Percentiles rank a stretch among this genome's conserved stretches.
Conservation (phyloP, 176 grass and related monocot species). For the Rhynchospora breviuscula region DNA sequence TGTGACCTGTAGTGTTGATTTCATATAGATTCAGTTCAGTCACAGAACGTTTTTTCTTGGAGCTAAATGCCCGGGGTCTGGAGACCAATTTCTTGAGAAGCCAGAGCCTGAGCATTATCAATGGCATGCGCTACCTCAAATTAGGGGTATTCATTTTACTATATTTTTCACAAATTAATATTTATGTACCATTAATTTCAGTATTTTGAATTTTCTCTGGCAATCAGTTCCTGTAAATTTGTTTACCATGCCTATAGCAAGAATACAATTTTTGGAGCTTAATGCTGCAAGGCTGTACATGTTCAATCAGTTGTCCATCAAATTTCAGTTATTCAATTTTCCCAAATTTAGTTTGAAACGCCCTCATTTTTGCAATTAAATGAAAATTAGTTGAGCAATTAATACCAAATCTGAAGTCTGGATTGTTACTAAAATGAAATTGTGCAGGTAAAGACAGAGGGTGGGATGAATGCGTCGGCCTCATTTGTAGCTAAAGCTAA, state of each 20-base stretch:
- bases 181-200: constrained; percentile 1
- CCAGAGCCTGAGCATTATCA: constrained; percentile 92
- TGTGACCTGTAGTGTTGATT: constrained; percentile 24
- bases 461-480: constrained; percentile 82
- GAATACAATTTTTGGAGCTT: not conserved
- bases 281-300: not conserved
- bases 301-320: not conserved
- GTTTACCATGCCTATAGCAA: not conserved
- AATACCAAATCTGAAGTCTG: not conserved
- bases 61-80: constrained; percentile 72
- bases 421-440: not conserved
- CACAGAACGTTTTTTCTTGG: constrained; percentile 93
- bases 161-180: not conserved
- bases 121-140: constrained; percentile 99
- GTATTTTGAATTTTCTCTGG: not conserved
- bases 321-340: not conserved
- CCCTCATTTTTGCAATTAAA: not conserved
- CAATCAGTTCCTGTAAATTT: not conserved
- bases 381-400: not conserved
- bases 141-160: constrained; percentile 58
- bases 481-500: constrained; percentile 98
- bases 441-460: constrained; percentile 74
- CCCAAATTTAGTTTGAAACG: not conserved
- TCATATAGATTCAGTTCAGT: constrained; percentile 91
- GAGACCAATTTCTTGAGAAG: constrained; percentile 76